A percentile compares a stretch with the other conserved stretches of the same genome.
Conservation (phyloP, 2,329 filamentous ascomycete genomes). For the Talaromyces sp. region DNA sequence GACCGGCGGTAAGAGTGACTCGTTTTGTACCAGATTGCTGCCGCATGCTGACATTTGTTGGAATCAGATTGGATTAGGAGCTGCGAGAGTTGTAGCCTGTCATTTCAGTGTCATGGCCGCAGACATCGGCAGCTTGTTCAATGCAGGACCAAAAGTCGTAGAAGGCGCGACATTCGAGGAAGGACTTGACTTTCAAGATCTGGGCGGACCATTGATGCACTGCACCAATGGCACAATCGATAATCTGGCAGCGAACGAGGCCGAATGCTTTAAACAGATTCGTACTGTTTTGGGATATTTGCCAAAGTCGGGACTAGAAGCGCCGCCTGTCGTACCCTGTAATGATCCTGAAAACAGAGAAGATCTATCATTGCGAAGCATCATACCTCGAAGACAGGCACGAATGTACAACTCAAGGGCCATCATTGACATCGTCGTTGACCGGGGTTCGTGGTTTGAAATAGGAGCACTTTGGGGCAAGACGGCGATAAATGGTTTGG, state of each 20-base stretch:
- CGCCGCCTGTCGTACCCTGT: neutral
- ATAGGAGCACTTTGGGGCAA: neutral
- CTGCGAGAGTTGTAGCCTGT: neutral
- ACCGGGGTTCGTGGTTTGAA: neutral
- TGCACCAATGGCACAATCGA: neutral
- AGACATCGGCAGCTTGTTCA: neutral
- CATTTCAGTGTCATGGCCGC: neutral
- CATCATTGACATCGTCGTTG: neutral
- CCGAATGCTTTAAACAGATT: neutral
- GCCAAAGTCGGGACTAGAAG: neutral
- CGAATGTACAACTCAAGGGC: neutral
- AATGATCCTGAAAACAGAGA: neutral
- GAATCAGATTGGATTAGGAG: neutral
- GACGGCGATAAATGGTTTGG: neutral
- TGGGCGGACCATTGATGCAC: neutral
- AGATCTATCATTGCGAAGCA: neutral
- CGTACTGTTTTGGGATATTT: neutral
- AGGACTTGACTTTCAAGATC: neutral
- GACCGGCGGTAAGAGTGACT: neutral
- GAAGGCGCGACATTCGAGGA: neutral
- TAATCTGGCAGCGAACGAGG: neutral
- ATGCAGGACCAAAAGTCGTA: neutral
- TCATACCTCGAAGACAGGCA: neutral
- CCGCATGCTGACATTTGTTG: neutral
- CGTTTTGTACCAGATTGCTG: neutral